A percentile compares a stretch with the other conserved stretches of the same genome.
phyloP scores from a whole-genome alignment of 2,329 filamentous ascomycete species.

The Diaporthe amygdali region DNA sequence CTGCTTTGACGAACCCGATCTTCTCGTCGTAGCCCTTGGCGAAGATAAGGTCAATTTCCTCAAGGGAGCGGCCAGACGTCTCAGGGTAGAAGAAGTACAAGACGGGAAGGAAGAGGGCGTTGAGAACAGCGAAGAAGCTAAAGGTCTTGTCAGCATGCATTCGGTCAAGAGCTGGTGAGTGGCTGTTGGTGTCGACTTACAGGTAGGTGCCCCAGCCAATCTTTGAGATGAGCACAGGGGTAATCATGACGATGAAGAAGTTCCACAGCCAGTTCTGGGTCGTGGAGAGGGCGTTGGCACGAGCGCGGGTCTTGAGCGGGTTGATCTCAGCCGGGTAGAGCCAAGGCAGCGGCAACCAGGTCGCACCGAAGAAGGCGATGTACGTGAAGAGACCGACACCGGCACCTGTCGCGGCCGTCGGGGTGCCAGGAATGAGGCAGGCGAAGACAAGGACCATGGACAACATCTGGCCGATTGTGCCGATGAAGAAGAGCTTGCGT shows the following conservation, averaged over 20 bases:
- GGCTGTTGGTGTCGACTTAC: not conserved
- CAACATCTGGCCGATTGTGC: conserved; percentile 52
- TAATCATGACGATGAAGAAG: conserved; percentile 64
- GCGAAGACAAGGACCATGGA: conserved; percentile 68
- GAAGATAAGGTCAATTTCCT: conserved; percentile 62
- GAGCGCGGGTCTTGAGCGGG: conserved; percentile 51
- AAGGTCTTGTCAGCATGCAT: not conserved
- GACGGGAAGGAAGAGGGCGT: conserved; percentile 56
- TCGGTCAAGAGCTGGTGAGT: not conserved
- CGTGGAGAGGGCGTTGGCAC: conserved; percentile 60
- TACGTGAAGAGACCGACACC: conserved; percentile 73
- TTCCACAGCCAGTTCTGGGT: conserved; percentile 63
- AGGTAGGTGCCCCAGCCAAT: conserved; percentile 48
- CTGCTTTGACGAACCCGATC: conserved; percentile 20
- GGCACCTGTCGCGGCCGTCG: conserved; percentile 67
- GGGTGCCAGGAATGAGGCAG: conserved; percentile 68
- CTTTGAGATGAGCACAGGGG: conserved; percentile 65
- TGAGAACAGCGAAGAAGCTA: conserved; percentile 56
- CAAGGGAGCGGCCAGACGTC: conserved; percentile 55
- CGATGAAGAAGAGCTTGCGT: conserved; percentile 50
- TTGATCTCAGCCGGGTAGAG: conserved; percentile 61
- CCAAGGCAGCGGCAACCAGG: conserved; percentile 69
- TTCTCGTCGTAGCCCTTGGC: conserved; percentile 24
- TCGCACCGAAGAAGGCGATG: conserved; percentile 72
- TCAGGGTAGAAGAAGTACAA: conserved; percentile 56